Evolutionary conservation across 2,329 filamentous ascomycete species (phyloP), one percentile per base, ranked within the genome.

Genomic region (Phialophora verrucosa): DNA sequence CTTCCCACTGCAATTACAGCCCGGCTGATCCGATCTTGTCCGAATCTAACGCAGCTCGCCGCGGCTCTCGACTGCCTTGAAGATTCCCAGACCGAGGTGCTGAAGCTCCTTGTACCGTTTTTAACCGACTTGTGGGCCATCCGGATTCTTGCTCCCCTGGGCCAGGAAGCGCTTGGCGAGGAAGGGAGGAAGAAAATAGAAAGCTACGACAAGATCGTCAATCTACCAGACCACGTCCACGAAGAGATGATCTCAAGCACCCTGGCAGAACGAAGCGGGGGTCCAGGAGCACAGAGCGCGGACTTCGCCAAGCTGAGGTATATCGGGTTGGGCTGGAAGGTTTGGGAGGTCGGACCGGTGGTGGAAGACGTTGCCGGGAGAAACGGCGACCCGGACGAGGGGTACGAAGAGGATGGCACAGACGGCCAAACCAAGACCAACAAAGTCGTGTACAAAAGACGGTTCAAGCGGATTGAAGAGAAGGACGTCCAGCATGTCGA

Each of bases 41-140:
- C 86, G 0, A 81, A 87, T 61, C 76, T 89, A 14, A 85, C 87
- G 67, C 86, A 89, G 70, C 76, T 89, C 0, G 85, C 81, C 29
- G 76, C 88, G 25, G 81, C 84, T 7, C 78, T 84, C 17, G 77
- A 82, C 11, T 69, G 77, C 17, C 12, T 49, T 11, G 64, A 67
- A 27, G 61, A 66, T 31, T 58, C 61, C 10, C 51, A 69, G 23
- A 38, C 62, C 6, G 62, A 70, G 23, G 61, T 67, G 8, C 32
- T 68, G 12, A 62, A 67, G 6, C 38, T 73, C 12, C 59, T 75
- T 12, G 29, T 74, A 11, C 73, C 73, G 0, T 74, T 74, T 50
- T 62, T 74, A 1, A 50, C 58, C 8, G 67, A 73, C 6, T 59
- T 75, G 6, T 72, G 71, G 25, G 80, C 79, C 0, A 61, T 83